Conservation (phyloP, 1,139 yeast species). For the Blastobotrys aristatus region DNA sequence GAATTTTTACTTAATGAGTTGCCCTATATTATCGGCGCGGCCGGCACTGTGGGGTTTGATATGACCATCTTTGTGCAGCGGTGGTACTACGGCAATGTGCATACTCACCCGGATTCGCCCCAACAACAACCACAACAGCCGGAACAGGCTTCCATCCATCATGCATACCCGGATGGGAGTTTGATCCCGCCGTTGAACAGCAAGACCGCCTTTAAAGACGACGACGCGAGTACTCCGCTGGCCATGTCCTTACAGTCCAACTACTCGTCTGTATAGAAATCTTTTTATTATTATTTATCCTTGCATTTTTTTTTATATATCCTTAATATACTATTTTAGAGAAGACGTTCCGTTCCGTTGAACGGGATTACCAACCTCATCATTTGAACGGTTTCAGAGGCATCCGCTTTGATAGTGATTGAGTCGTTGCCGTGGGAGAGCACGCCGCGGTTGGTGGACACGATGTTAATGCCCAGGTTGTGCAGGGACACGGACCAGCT, state of each 20-base stretch:
- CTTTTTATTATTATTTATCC: background rate
- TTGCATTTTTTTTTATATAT: background rate
- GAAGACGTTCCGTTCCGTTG: background rate
- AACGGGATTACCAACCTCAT: background rate
- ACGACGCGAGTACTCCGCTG: constrained; percentile 1
- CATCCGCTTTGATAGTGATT: too few relatives aligned
- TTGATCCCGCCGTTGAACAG: constrained; percentile 5
- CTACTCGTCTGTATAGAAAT: background rate
- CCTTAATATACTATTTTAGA: background rate
- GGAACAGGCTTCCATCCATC: constrained; percentile 1
- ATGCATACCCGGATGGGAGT: constrained; percentile 13
- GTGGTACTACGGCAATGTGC: constrained; percentile 31
- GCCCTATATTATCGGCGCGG: constrained; percentile 73
- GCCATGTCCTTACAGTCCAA: constrained; percentile 5
- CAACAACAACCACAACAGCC: background rate
- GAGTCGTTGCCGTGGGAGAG: too few relatives aligned
- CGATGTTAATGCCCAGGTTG: too few relatives aligned
- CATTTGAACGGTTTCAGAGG: too few relatives aligned
- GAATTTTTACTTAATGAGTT: constrained; percentile 61
- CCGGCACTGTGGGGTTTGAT: constrained; percentile 83
- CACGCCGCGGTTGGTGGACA: too few relatives aligned
- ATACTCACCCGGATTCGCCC: background rate
- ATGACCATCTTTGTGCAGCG: constrained; percentile 65
- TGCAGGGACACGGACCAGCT: background rate
- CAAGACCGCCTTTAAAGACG: background rate